These are phyloP conservation scores for Claviceps sp. DNA, from an alignment of 2,329 filamentous ascomycete species.

Conservation along the genomic window DNA sequence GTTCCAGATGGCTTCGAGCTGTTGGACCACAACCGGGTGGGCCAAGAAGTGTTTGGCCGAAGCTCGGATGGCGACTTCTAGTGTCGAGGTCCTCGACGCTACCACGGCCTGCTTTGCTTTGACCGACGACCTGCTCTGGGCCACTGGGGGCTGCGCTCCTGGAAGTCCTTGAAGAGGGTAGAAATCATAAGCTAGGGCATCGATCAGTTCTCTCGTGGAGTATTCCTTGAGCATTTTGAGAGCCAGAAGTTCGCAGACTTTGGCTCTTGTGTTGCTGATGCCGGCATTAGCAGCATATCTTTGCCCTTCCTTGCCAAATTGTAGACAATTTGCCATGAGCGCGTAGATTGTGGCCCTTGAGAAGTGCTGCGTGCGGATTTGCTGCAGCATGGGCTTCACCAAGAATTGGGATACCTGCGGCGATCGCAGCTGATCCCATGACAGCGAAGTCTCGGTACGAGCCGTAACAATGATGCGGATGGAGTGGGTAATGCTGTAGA, in stretches of 20 bases:
- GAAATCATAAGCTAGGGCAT: conserved; percentile 90
- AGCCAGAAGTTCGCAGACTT: conserved; percentile 81
- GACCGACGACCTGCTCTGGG: conserved; percentile 19
- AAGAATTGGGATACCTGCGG: conserved; percentile 93
- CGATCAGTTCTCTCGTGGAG: conserved; percentile 77
- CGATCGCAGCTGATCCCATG: conserved; percentile 92
- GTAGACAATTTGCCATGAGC: conserved; percentile 83
- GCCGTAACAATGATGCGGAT: conserved; percentile 75
- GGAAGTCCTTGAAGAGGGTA: conserved; percentile 76
- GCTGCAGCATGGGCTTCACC: conserved; percentile 86
- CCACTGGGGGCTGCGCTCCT: conserved; percentile 25
- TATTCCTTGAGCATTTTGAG: conserved; percentile 87
- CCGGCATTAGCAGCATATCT: conserved; percentile 73
- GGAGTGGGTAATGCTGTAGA: conserved; percentile 82
- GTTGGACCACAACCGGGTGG: conserved; percentile 82
- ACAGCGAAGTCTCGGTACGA: conserved; percentile 79
- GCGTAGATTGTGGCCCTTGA: conserved; percentile 79
- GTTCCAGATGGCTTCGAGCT: conserved; percentile 95
- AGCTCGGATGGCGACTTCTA: conserved; percentile 85
- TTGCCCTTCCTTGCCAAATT: conserved; percentile 81
- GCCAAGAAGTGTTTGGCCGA: conserved; percentile 87
- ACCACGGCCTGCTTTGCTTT: conserved; percentile 35
- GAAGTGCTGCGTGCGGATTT: conserved; percentile 72
- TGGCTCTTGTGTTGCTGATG: conserved; percentile 68
- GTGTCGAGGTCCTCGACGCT: conserved; percentile 69